These are phyloP conservation scores for Penicillium decumbens DNA, from an alignment of 2,329 filamentous ascomycete species.

Conservation along the genomic window DNA sequence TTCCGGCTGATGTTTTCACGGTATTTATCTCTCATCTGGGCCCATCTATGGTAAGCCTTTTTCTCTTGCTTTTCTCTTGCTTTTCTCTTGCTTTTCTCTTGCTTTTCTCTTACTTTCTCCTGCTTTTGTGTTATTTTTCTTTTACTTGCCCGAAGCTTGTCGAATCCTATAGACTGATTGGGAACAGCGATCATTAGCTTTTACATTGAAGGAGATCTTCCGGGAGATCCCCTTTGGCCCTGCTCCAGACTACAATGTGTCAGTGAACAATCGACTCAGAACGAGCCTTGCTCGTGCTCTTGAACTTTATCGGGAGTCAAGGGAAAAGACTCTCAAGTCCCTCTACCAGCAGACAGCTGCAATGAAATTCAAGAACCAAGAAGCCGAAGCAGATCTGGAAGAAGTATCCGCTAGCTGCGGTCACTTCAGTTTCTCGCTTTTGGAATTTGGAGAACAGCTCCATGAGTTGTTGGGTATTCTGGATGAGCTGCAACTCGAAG, in stretches of 20 bases:
- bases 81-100: no score
- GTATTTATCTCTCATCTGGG: conserved; percentile 84
- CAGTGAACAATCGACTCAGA: conserved; percentile 73
- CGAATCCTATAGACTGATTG: conserved; percentile 3
- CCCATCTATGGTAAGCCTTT: conserved; percentile 66
- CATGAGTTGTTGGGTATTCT: conserved; percentile 75
- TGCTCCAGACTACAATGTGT: conserved; percentile 63
- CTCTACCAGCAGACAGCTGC: conserved; percentile 78
- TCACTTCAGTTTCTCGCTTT: conserved; percentile 87
- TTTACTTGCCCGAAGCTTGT: background rate
- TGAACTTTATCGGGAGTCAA: conserved; percentile 69
- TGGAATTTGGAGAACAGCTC: conserved; percentile 88
- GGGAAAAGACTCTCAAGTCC: conserved; percentile 68
- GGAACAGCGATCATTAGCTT: conserved; percentile 74
- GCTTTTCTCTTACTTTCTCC: no score
- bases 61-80: no score
- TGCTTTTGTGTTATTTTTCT: no score
- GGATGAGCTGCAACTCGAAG: conserved; percentile 71
- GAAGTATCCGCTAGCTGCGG: conserved; percentile 97
- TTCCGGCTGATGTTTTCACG: conserved; percentile 79
- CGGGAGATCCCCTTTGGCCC: conserved; percentile 78
- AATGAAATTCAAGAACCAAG: conserved; percentile 59
- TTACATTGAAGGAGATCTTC: conserved; percentile 81
- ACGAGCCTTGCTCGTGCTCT: conserved; percentile 77
- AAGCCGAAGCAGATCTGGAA: conserved; percentile 86